Evolutionary conservation across 2,329 filamentous ascomycete genomes (phyloP).

Genomic region (Epichloe gansuensis): DNA sequence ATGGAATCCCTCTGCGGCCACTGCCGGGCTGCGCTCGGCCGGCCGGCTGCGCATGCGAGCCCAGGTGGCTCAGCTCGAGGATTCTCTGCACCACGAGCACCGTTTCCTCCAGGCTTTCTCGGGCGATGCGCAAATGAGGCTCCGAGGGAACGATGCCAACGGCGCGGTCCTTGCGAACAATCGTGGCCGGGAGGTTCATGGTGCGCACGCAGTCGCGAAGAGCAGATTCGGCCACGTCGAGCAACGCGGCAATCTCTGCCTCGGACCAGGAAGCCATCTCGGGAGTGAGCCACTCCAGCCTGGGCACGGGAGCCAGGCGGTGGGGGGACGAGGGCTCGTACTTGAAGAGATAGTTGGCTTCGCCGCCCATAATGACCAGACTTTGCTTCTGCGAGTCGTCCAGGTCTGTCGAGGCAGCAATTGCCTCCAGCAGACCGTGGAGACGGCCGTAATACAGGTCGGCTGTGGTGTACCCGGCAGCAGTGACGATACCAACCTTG

Average conservation of each 20-base stretch:
- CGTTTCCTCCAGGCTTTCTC: constrained; percentile 89
- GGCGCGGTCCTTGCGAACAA: constrained; percentile 80
- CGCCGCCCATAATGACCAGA: constrained; percentile 85
- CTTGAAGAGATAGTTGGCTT: constrained; percentile 89
- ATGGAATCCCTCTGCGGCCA: constrained; percentile 46
- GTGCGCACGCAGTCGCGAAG: constrained; percentile 69
- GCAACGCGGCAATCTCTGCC: constrained; percentile 61
- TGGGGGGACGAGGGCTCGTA: constrained; percentile 53
- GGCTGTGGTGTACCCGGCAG: constrained; percentile 84
- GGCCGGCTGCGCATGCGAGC: constrained; percentile 17
- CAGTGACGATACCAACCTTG: constrained; percentile 89
- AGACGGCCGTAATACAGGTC: constrained; percentile 77
- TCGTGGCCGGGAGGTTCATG: constrained; percentile 63
- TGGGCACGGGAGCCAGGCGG: constrained; percentile 54
- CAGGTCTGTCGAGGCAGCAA: constrained; percentile 47
- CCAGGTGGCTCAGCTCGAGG: constrained; percentile 62
- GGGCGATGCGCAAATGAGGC: constrained; percentile 53
- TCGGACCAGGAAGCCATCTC: constrained; percentile 71
- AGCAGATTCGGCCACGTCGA: constrained; percentile 79
- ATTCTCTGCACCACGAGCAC: constrained; percentile 90
- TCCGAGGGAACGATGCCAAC: constrained; percentile 59
- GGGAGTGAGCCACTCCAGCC: constrained; percentile 58
- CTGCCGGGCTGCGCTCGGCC: constrained; percentile 10
- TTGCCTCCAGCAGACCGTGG: constrained; percentile 71
- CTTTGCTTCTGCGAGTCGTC: constrained; percentile 58